Evolutionary conservation across 805 yeast species (phyloP).

Genomic region (Candida sphagnicola): DNA sequence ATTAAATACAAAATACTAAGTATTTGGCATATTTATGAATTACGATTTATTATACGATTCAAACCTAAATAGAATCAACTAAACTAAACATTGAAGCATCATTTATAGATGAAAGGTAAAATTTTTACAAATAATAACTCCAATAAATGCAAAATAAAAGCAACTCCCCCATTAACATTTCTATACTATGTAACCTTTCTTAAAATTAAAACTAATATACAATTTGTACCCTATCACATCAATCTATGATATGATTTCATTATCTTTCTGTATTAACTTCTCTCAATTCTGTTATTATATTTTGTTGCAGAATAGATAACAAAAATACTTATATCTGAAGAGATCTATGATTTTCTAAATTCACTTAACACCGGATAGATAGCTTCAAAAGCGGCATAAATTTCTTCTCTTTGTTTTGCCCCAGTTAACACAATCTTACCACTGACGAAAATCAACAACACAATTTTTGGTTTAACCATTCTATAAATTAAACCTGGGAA

Average conservation of each 20-base stretch:
- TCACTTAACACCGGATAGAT: slow-evolving; percentile 98
- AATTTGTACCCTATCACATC: slow-evolving; percentile 1
- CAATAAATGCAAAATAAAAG: slow-evolving; percentile 3
- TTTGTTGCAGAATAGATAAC: neutral
- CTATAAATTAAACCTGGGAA: slow-evolving; percentile 98
- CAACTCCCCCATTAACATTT: slow-evolving; percentile 5
- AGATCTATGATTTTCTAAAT: slow-evolving; percentile 72
- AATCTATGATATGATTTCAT: neutral
- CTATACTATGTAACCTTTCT: slow-evolving; percentile 4
- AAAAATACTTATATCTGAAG: neutral
- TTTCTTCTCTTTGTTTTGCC: slow-evolving; percentile 98
- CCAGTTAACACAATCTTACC: slow-evolving; percentile 98
- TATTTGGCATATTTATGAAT: neutral
- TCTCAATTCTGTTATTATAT: too few relatives aligned
- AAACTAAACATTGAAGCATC: neutral
- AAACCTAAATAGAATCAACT: neutral
- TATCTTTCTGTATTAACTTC: too few relatives aligned
- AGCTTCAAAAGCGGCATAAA: slow-evolving; percentile 96
- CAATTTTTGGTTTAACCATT: slow-evolving; percentile 99
- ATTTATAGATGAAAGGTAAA: neutral
- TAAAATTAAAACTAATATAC: slow-evolving; percentile 4
- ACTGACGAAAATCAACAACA: slow-evolving; percentile 88
- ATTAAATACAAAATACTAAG: too few relatives aligned
- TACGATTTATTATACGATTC: neutral
- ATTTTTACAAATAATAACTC: neutral